Conservation (phyloP, 1,284 basidiomycete species). For the Malassezia equina region DNA sequence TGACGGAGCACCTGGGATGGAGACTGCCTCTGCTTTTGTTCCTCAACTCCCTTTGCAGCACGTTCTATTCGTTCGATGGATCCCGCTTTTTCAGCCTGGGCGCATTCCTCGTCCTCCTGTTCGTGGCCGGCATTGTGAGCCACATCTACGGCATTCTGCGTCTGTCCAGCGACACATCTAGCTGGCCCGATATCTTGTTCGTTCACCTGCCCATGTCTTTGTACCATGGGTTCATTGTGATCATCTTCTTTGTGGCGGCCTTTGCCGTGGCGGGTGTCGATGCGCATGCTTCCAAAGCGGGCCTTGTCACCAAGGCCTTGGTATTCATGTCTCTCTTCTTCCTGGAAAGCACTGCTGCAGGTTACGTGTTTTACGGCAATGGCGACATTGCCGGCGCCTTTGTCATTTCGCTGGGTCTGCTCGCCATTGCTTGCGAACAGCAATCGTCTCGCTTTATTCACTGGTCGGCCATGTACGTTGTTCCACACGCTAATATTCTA, state of each 20-base stretch:
- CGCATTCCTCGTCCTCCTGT: slow-evolving; percentile 72
- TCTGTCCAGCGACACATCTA: slow-evolving; percentile 63
- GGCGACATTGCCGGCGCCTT: slow-evolving; percentile 81
- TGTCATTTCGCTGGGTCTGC: slow-evolving; percentile 71
- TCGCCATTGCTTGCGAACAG: slow-evolving; percentile 50
- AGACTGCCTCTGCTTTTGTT: slow-evolving; percentile 72
- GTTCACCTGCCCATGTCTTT: slow-evolving; percentile 50
- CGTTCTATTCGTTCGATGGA: slow-evolving; percentile 50
- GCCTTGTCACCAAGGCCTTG: slow-evolving; percentile 82
- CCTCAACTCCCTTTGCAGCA: slow-evolving; percentile 75
- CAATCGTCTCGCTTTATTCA: slow-evolving; percentile 60
- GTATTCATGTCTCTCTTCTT: slow-evolving; percentile 87
- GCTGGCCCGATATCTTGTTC: slow-evolving; percentile 52
- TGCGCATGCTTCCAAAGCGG: slow-evolving; percentile 58
- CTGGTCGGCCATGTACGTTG: slow-evolving; percentile 62
- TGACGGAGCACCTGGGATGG: slow-evolving; percentile 79
- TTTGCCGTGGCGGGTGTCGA: slow-evolving; percentile 86
- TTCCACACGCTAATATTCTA: slow-evolving; percentile 59
- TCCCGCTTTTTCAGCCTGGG: slow-evolving; percentile 62
- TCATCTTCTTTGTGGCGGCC: slow-evolving; percentile 73
- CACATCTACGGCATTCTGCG: slow-evolving; percentile 89
- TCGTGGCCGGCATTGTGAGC: slow-evolving; percentile 70
- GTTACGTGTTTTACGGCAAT: slow-evolving; percentile 71
- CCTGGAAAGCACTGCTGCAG: slow-evolving; percentile 80
- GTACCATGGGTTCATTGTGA: slow-evolving; percentile 88